phyloP scores from a whole-genome alignment of 163 green algal species.

The Chlorella variabilis region DNA sequence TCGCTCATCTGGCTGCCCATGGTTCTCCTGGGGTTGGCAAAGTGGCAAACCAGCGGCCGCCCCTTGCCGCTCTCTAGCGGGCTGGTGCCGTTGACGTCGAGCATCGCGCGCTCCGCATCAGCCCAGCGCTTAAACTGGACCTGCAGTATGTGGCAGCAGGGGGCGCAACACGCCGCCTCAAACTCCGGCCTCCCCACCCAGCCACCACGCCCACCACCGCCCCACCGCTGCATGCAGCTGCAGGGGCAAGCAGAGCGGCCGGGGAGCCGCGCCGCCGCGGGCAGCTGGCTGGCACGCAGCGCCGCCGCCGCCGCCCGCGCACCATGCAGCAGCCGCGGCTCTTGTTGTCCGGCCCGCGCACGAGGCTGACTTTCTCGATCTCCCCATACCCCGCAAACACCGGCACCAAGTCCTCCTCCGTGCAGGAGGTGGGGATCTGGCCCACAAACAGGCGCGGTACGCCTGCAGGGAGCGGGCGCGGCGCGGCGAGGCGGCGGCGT shows the following conservation, averaged over 20 bases:
- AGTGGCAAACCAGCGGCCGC: slow-evolving; percentile 78
- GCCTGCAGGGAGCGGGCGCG: slow-evolving; percentile 1
- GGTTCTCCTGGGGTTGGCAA: slow-evolving; percentile 79
- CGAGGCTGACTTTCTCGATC: slow-evolving; percentile 81
- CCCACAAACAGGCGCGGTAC: slow-evolving; percentile 86
- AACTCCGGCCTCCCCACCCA: no score
- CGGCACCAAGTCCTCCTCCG: slow-evolving; percentile 67
- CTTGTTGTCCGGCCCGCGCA: slow-evolving; percentile 67
- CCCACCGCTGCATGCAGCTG: no score
- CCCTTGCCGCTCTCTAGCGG: slow-evolving; percentile 64
- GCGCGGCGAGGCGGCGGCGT: no score
- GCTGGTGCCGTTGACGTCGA: slow-evolving; percentile 72
- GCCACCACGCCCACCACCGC: no score
- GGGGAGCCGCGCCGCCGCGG: no score
- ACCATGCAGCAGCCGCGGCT: slow-evolving; percentile 86
- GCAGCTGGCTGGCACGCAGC: no score
- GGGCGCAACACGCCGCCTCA: no score
- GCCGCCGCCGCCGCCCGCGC: no score
- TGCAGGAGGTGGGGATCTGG: slow-evolving; percentile 66
- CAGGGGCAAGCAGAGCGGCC: no score
- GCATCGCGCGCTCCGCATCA: slow-evolving; percentile 76
- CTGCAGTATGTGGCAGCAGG: background rate
- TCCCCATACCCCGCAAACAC: slow-evolving; percentile 82
- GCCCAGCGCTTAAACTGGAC: slow-evolving; percentile 59
- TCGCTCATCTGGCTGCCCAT: slow-evolving; percentile 65